These are phyloP conservation scores for Globisporangium heterothallicum DNA, from an alignment of 352 stramenopile genomes.

Conservation along the genomic window DNA sequence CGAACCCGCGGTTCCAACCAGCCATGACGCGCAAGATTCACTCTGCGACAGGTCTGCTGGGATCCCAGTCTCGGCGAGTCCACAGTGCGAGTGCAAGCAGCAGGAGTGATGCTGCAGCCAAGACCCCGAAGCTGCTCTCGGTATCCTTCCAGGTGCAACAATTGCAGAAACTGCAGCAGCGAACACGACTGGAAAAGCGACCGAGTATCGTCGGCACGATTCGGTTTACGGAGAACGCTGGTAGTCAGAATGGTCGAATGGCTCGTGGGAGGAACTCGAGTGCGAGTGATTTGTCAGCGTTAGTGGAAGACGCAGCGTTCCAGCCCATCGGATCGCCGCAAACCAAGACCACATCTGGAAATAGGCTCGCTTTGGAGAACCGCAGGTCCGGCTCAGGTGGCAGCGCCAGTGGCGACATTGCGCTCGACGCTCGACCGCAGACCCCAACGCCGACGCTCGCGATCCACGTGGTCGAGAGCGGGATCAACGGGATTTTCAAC, in stretches of 20 bases:
- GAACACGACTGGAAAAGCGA: conserved; percentile 12
- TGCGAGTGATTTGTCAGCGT: neutral
- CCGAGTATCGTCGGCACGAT: conserved; percentile 26
- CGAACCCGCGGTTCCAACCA: neutral
- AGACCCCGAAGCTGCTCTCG: too few species aligned
- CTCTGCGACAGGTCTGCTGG: conserved; percentile 1
- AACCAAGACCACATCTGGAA: neutral
- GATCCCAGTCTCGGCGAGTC: neutral
- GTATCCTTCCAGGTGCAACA: too few species aligned
- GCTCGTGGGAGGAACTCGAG: neutral
- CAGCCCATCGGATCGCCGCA: neutral
- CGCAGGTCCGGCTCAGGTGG: neutral
- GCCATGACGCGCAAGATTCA: conserved; percentile 8
- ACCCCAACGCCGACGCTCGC: neutral
- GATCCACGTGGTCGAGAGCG: conserved; percentile 13
- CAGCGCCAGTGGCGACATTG: neutral
- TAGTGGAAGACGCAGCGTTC: conserved; percentile 1
- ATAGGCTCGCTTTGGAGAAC: neutral
- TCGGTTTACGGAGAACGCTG: conserved; percentile 17
- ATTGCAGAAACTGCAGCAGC: conserved; percentile 17
- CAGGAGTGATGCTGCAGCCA: too few species aligned
- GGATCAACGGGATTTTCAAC: conserved; percentile 12
- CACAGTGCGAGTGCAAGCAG: too few species aligned
- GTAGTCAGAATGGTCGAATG: too few species aligned
- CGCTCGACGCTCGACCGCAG: neutral